Conservation (phyloP, 1,284 basidiomycete species). For the Coniophora puteana region DNA sequence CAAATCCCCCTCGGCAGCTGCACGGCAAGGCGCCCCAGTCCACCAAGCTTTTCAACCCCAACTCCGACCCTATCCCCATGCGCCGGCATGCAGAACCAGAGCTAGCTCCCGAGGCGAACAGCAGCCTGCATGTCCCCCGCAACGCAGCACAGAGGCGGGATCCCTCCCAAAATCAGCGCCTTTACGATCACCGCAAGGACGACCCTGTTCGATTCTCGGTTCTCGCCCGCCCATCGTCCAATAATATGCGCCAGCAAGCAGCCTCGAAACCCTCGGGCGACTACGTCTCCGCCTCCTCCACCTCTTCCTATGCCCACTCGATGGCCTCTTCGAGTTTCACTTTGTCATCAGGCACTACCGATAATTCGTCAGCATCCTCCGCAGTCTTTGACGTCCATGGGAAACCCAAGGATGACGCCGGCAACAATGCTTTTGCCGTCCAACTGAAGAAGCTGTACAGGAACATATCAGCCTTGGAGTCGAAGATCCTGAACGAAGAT, state of each 20-base stretch:
- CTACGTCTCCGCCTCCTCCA: conserved; percentile 71
- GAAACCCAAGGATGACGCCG: conserved; percentile 48
- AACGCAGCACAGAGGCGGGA: conserved; percentile 31
- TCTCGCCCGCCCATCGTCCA: conserved; percentile 45
- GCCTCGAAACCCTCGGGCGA: conserved; percentile 62
- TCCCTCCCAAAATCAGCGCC: conserved; percentile 43
- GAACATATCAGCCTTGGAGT: conserved; percentile 69
- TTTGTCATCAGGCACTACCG: conserved; percentile 69
- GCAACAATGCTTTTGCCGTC: conserved; percentile 62
- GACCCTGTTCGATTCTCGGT: conserved; percentile 79
- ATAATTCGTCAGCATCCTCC: conserved; percentile 65
- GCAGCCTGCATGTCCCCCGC: conserved; percentile 47
- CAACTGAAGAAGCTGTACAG: conserved; percentile 83
- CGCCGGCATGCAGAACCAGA: conserved; percentile 63
- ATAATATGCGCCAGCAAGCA: conserved; percentile 35
- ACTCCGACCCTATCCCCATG: conserved; percentile 61
- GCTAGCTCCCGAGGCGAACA: conserved; percentile 49
- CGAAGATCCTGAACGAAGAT: conserved; percentile 65
- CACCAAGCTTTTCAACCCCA: conserved; percentile 66
- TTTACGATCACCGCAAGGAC: conserved; percentile 83
- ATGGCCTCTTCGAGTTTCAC: conserved; percentile 71
- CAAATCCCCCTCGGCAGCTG: conserved; percentile 39
- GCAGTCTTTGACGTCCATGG: conserved; percentile 62
- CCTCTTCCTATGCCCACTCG: conserved; percentile 73
- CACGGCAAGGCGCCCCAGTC: conserved; percentile 31